Evolutionary conservation across 495 filamentous ascomycete genomes (phyloP).

Genomic region (Aspergillus leporis): DNA sequence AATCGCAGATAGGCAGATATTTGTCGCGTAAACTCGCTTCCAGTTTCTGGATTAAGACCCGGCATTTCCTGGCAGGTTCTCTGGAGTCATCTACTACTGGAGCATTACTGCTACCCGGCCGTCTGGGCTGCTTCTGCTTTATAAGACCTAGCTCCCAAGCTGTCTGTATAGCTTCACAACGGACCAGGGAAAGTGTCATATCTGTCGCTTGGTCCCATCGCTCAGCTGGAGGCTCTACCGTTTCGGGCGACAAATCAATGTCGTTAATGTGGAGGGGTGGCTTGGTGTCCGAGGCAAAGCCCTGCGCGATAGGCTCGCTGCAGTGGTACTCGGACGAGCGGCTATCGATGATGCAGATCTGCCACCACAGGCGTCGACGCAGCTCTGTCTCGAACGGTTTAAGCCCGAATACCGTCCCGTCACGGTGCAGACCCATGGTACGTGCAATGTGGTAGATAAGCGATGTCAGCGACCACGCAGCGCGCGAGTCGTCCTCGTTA

Average conservation of each 20-base stretch:
- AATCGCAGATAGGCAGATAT: no score
- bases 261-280: conserved; percentile 1
- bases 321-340: conserved; percentile 55
- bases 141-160: no score
- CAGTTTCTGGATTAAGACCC: no score
- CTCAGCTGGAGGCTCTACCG: background rate
- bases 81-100: no score
- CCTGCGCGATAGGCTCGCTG: background rate
- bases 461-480: conserved; percentile 58
- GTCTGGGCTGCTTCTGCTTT: no score
- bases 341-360: conserved; percentile 64
- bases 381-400: conserved; percentile 70
- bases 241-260: background rate
- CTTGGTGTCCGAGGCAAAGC: background rate
- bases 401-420: conserved; percentile 60
- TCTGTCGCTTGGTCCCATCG: background rate
- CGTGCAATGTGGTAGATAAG: conserved; percentile 68
- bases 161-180: no score
- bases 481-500: conserved; percentile 54
- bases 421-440: conserved; percentile 68
- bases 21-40: no score
- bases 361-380: conserved; percentile 72
- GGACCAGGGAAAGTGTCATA: background rate
- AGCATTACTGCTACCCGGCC: no score
- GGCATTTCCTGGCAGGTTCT: no score